Evolutionary conservation across 2,329 filamentous ascomycete genomes (phyloP).

Genomic region (Phialophora chinensis): DNA sequence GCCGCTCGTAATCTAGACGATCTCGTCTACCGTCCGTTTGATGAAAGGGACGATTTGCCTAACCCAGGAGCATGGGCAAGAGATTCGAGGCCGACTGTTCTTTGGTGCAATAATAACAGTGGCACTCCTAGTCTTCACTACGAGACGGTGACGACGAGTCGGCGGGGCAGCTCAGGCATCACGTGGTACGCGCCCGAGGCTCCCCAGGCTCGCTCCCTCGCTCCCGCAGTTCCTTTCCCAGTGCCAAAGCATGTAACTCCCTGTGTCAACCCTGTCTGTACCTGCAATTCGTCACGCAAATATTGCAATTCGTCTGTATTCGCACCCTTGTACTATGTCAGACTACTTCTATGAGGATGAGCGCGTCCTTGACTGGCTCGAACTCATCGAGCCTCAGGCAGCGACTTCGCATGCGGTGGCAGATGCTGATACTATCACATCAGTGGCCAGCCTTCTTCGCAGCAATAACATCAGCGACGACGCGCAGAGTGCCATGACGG

Average conservation of each 20-base stretch:
- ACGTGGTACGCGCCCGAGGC: neutral
- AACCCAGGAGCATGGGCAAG: no score
- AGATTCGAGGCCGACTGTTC: no score
- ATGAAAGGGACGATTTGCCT: no score
- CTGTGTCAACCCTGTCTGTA: neutral
- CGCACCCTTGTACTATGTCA: neutral
- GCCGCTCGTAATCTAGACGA: no score
- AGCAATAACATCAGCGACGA: neutral
- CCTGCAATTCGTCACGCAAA: neutral
- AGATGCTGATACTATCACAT: neutral
- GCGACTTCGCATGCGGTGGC: neutral
- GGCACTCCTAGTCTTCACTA: no score
- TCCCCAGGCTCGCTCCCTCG: neutral
- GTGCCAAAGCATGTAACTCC: neutral
- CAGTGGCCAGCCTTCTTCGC: neutral
- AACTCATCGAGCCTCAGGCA: neutral
- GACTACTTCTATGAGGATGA: neutral
- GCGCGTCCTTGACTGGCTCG: neutral
- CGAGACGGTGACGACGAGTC: no score
- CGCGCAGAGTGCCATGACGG: neutral
- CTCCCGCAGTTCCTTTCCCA: neutral
- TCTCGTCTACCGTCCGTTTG: no score
- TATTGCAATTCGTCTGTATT: neutral
- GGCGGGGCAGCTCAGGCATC: no score
- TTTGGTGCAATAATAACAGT: no score